Percentiles rank a stretch among this genome's conserved stretches.
phyloP scores from a whole-genome alignment of 176 grass and related monocot species.

The Oryza brachyantha region DNA sequence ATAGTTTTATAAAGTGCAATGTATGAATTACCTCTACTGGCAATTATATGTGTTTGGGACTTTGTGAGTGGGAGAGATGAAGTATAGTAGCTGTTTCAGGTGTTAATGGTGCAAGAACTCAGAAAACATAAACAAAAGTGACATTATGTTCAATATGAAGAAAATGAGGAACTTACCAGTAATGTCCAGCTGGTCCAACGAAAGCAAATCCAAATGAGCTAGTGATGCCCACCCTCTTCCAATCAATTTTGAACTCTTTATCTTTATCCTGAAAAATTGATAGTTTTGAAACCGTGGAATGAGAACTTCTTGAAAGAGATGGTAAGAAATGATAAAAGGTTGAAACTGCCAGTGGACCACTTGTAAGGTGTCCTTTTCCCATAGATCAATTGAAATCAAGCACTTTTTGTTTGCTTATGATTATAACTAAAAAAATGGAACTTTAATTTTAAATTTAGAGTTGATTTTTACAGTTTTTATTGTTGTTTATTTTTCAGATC shows the following conservation, averaged over 20 bases:
- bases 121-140: not conserved
- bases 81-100: not conserved
- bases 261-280: constrained; percentile 55
- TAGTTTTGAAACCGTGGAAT: constrained; percentile 4
- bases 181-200: constrained; percentile 87
- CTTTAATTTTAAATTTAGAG: too few species aligned
- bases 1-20: too few species aligned
- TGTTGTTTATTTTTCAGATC: too few species aligned
- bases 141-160: not conserved
- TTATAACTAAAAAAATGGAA: too few species aligned
- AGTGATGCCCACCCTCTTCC: constrained; percentile 83
- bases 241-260: constrained; percentile 89
- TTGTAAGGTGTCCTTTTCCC: not conserved
- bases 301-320: not conserved
- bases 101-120: not conserved
- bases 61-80: too few species aligned
- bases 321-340: not conserved
- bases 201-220: constrained; percentile 96
- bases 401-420: too few species aligned
- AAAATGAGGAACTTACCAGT: constrained; percentile 64
- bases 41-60: not conserved
- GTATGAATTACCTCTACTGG: too few species aligned
- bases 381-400: not conserved
- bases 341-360: not conserved
- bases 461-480: too few species aligned